Evolutionary conservation across 192 early-diverging fungal species (phyloP).

Genomic region (Umbelopsis isabellina): DNA sequence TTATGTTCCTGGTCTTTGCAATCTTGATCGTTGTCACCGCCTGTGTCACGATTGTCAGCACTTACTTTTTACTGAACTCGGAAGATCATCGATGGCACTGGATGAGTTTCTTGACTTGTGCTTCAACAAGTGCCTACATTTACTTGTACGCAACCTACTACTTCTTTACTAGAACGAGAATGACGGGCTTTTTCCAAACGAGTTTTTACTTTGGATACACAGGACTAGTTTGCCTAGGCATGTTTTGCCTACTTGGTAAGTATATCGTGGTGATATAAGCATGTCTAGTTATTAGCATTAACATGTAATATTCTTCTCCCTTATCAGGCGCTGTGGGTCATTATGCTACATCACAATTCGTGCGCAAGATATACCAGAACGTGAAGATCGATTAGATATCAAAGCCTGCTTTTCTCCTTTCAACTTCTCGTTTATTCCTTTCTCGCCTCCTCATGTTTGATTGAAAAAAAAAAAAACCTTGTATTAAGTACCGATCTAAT

Average conservation of each 20-base stretch:
- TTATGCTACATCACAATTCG: conserved; percentile 64
- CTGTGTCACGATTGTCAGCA: conserved; percentile 72
- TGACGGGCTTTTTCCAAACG: conserved; percentile 80
- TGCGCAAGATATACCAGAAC: conserved; percentile 73
- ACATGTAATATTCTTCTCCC: not conserved
- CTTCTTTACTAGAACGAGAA: conserved; percentile 70
- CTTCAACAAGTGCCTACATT: conserved; percentile 74
- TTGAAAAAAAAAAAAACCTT: not conserved
- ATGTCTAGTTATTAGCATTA: not conserved
- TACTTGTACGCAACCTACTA: conserved; percentile 83
- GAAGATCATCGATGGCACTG: conserved; percentile 88
- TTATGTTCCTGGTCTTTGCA: conserved; percentile 72
- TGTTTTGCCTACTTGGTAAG: conserved; percentile 71
- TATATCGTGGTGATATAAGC: not conserved
- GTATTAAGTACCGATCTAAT: conserved; percentile 7
- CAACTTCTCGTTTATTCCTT: not conserved
- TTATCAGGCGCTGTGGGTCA: conserved; percentile 62
- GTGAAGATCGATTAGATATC: conserved; percentile 66
- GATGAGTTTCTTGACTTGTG: conserved; percentile 76
- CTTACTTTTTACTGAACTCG: conserved; percentile 77
- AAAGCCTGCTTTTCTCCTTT: not conserved
- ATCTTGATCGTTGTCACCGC: conserved; percentile 73
- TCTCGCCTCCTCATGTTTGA: not conserved
- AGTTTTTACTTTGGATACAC: conserved; percentile 85
- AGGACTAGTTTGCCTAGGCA: conserved; percentile 62